phyloP scores from a whole-genome alignment of 2,329 filamentous ascomycete species.

The Parascedosporium putredinis region DNA sequence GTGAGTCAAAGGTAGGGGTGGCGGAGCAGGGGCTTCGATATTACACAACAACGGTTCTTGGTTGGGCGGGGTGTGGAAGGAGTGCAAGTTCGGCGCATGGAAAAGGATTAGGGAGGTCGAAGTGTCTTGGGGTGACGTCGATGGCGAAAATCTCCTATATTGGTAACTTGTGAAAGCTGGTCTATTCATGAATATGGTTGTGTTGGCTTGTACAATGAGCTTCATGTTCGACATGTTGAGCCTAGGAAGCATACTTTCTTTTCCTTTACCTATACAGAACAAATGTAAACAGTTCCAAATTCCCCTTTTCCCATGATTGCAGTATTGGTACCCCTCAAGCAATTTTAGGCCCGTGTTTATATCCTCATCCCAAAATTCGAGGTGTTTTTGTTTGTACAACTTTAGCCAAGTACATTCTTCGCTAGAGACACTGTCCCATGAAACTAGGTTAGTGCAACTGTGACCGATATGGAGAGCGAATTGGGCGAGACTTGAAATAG shows the following conservation, averaged over 20 bases:
- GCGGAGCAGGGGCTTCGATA: background rate
- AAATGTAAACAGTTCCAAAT: background rate
- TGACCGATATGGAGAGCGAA: too few relatives aligned
- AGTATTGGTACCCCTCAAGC: too few relatives aligned
- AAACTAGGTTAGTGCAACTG: background rate
- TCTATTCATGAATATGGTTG: background rate
- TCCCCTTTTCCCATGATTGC: too few relatives aligned
- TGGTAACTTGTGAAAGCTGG: background rate
- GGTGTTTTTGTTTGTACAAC: too few relatives aligned
- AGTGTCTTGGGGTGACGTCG: background rate
- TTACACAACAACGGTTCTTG: background rate
- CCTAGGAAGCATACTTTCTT: background rate
- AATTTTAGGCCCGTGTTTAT: too few relatives aligned
- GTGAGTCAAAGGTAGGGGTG: background rate
- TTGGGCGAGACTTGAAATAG: background rate
- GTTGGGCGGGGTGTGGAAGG: background rate
- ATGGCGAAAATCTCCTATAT: background rate
- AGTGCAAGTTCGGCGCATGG: background rate
- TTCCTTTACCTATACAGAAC: background rate
- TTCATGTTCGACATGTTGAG: too few relatives aligned
- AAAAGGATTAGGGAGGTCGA: background rate
- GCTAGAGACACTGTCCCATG: constrained; percentile 34
- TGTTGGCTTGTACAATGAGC: too few relatives aligned
- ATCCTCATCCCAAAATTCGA: too few relatives aligned
- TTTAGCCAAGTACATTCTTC: constrained; percentile 35